Evolutionary conservation across 345 rosid genomes (phyloP), one percentile per base, ranked within the genome.

Genomic region (Rhodamnia argentea): DNA sequence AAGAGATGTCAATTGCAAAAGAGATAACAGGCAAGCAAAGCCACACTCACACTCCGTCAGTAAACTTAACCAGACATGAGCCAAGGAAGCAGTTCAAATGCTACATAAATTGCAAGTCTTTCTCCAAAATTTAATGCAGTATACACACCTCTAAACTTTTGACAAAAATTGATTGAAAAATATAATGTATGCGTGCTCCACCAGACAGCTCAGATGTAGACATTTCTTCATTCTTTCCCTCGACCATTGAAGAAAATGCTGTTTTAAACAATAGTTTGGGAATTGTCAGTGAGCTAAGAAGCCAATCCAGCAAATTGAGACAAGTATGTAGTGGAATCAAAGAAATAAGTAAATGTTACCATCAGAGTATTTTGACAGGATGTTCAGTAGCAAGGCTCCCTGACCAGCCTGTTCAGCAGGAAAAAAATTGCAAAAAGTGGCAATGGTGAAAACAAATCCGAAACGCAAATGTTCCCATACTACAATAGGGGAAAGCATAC

Each of bases 211-310:
- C 98, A 76, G 94, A 85, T 83, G 99, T 97, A 59, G 98, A 96
- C 99, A 97, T 95, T 92, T 92, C 97, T 89, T 96, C 94, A 91
- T 94, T 96, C 88, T 93, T 97, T 9, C 99, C 99, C 88, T 97
- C 99, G 12, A 97, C 88, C 93, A 94, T 93, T 27, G 99, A 92
- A 85, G 96, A 91, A 89, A 95, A 96, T 56, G 98, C 98, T 97
- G 98, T 86, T 87, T 54, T 32, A 50, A 13, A 54, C 75, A 58
- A 59, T 29, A 32, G 64, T 70, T 70, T 70, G n/a, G 24, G n/a
- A 24, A 13, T 57, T 57, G 60, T 20, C 37, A 84, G 82, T 47
- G 23, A 54, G 37, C 53, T 22, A 84, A 51, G 32, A 59, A 24
- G 54, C 20, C 40, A 47, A 32, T 51, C 40, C 76, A 40, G 55